phyloP scores from a whole-genome alignment of 441 rosid genomes.

The Gossypium laxum region DNA sequence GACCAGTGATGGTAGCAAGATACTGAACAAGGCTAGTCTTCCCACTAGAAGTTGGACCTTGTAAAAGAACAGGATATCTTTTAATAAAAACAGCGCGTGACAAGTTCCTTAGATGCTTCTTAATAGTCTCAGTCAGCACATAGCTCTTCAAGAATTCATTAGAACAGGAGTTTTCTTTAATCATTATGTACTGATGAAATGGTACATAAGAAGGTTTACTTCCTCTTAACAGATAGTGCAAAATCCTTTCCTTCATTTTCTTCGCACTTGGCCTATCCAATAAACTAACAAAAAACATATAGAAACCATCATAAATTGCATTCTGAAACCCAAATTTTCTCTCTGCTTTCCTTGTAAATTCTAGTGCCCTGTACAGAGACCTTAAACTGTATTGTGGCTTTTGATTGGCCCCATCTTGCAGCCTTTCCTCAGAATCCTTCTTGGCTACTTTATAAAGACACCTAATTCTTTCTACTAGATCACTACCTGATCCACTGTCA shows the following conservation, averaged over 20 bases:
- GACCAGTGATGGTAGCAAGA: constrained; percentile 84
- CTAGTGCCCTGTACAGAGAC: constrained; percentile 86
- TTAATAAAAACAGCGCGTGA: constrained; percentile 76
- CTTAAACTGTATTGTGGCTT: constrained; percentile 95
- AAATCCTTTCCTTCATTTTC: constrained; percentile 57
- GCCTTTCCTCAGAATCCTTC: constrained; percentile 69
- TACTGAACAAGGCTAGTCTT: constrained; percentile 96
- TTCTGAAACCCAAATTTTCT: constrained; percentile 47
- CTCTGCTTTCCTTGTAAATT: constrained; percentile 65
- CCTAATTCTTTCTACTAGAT: constrained; percentile 45
- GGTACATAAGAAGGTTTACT: constrained; percentile 31
- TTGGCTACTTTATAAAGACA: constrained; percentile 71
- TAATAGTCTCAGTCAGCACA: constrained; percentile 69
- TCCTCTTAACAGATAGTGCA: constrained; percentile 39
- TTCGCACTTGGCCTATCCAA: constrained; percentile 74
- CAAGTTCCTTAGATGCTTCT: constrained; percentile 63
- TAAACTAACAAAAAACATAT: constrained; percentile 84
- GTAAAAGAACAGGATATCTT: constrained; percentile 85
- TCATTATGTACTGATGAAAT: constrained; percentile 39
- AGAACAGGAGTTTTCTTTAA: constrained; percentile 19
- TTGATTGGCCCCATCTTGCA: constrained; percentile 99
- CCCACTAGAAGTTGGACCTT: constrained; percentile 98
- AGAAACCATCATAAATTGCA: constrained; percentile 80
- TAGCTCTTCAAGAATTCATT: constrained; percentile 49
- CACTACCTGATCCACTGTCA: constrained; percentile 43